Conservation (phyloP, 1,139 yeast species). For the Geotrichum cucujoidarum region DNA sequence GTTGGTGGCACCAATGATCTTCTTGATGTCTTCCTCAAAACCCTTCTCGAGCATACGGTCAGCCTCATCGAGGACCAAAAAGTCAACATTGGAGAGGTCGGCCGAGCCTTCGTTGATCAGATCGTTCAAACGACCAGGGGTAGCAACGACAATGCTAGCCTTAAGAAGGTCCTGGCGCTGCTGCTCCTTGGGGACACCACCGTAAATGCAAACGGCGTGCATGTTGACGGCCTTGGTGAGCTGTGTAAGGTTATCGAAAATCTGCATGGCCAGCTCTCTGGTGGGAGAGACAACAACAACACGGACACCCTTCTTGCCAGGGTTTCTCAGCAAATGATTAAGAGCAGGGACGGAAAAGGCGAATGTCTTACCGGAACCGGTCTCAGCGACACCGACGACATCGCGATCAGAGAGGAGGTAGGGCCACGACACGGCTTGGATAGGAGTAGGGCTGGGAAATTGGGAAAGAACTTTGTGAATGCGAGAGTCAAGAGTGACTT, state of each 20-base stretch:
- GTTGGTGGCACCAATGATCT: constrained; percentile 58
- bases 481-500: constrained; percentile 52
- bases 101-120: constrained; percentile 84
- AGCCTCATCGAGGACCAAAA: constrained; percentile 91
- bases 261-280: constrained; percentile 93
- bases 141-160: constrained; percentile 82
- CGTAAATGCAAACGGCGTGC: constrained; percentile 82
- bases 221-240: constrained; percentile 60
- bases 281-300: constrained; percentile 93
- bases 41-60: constrained; percentile 98
- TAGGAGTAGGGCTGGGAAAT: constrained; percentile 91
- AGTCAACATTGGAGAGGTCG: constrained; percentile 61
- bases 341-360: constrained; percentile 99
- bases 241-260: constrained; percentile 71
- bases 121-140: constrained; percentile 95
- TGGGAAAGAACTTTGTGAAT: constrained; percentile 56
- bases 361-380: constrained; percentile 96
- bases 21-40: constrained; percentile 91
- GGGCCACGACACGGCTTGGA: constrained; percentile 98
- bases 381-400: constrained; percentile 96
- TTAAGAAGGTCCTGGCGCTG: constrained; percentile 65
- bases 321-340: constrained; percentile 46
- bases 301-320: constrained; percentile 47
- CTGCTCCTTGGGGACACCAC: constrained; percentile 95
- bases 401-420: constrained; percentile 73